phyloP scores from a whole-genome alignment of 371 early-diverging fungal genomes.

The Mucor circinelloides region DNA sequence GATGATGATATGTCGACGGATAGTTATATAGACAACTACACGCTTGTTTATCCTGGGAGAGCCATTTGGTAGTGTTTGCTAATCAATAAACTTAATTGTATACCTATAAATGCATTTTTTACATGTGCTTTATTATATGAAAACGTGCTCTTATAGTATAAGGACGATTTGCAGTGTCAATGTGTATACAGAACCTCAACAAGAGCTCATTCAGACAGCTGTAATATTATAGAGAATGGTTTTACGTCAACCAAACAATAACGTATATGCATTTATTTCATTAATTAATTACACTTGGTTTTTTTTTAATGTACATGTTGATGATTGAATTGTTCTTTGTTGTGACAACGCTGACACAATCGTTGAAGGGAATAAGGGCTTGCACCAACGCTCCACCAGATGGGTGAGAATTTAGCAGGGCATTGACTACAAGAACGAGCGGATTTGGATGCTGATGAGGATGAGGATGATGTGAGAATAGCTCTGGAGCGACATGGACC shows the following conservation, averaged over 20 bases:
- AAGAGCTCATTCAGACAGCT: too few species aligned
- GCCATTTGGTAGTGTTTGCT: conserved; percentile 13
- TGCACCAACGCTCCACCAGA: conserved; percentile 17
- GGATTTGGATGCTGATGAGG: background rate
- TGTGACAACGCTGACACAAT: conserved; percentile 22
- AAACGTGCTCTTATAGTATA: background rate
- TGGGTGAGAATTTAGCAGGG: conserved; percentile 13
- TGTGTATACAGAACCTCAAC: too few species aligned
- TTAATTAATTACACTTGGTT: background rate
- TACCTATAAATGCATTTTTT: background rate
- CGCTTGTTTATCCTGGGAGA: conserved; percentile 21
- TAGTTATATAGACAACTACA: conserved; percentile 6
- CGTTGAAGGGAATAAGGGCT: conserved; percentile 1
- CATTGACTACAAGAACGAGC: conserved; percentile 10
- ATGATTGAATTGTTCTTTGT: background rate
- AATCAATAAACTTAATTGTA: background rate
- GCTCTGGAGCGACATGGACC: background rate
- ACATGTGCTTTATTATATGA: background rate
- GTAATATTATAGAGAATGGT: too few species aligned
- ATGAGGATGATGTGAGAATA: background rate
- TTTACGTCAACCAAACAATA: background rate
- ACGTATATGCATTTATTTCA: background rate
- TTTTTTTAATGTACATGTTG: background rate
- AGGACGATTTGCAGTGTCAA: too few species aligned
- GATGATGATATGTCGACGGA: conserved; percentile 10